A percentile compares a stretch with the other conserved stretches of the same genome.
Conservation (phyloP, 139 green algal genomes). For the Haematococcus lacustris region DNA sequence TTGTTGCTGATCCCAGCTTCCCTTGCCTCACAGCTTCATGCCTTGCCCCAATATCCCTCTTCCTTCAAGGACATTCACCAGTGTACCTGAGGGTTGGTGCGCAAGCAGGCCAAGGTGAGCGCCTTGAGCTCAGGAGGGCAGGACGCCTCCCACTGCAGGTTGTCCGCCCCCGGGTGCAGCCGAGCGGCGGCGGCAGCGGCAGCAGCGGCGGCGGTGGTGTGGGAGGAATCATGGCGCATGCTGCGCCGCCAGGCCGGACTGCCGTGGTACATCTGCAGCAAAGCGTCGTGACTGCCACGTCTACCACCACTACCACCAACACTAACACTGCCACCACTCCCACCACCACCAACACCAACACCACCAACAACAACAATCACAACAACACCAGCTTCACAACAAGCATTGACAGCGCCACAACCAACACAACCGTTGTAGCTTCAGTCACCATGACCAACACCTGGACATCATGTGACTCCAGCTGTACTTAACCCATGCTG, state of each 20-base stretch:
- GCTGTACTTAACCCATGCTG: not conserved
- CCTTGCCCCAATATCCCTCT: not conserved
- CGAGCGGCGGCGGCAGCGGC: not conserved
- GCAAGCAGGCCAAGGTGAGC: not conserved
- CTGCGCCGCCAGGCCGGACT: not conserved
- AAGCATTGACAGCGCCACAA: not conserved
- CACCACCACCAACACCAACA: too few relatives aligned
- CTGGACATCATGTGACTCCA: not conserved
- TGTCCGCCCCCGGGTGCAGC: not conserved
- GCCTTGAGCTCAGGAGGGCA: not conserved
- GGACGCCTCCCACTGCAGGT: not conserved
- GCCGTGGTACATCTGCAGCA: conserved; percentile 5
- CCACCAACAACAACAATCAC: not conserved
- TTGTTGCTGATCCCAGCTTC: too few relatives aligned
- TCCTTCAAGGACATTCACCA: not conserved
- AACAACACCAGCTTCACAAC: not conserved
- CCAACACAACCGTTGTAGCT: not conserved
- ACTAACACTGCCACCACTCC: too few relatives aligned
- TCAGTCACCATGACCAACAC: not conserved
- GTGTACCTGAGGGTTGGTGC: not conserved
- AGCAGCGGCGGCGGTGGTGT: too few relatives aligned
- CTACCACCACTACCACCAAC: not conserved
- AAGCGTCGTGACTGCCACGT: too few relatives aligned
- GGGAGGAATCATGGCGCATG: too few relatives aligned
- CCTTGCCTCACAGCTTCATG: not conserved